phyloP scores from a whole-genome alignment of 2,329 filamentous ascomycete genomes.

The Fusarium papillatum region DNA sequence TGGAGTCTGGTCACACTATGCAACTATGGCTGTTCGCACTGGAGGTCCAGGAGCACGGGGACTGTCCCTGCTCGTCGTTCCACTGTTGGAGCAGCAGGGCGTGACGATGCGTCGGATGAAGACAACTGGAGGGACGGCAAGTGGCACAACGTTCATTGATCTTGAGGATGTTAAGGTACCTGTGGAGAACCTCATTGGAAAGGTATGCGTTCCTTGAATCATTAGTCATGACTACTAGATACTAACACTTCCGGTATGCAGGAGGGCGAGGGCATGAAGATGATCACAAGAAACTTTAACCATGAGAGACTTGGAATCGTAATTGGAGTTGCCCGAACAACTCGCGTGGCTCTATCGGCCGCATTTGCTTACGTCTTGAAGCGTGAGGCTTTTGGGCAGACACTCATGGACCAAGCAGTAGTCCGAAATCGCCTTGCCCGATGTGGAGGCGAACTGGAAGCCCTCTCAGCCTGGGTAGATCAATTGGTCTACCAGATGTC shows the following conservation, averaged over 20 bases:
- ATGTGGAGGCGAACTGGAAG: not conserved
- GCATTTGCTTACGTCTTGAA: not conserved
- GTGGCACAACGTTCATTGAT: not conserved
- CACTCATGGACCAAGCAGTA: not conserved
- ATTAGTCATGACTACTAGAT: too few species aligned
- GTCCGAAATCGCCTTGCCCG: not conserved
- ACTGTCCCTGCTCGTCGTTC: constrained; percentile 68
- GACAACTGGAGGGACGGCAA: not conserved
- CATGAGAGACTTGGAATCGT: not conserved
- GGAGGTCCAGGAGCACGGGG: constrained; percentile 74
- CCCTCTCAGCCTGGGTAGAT: not conserved
- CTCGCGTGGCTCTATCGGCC: not conserved
- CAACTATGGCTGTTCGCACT: constrained; percentile 80
- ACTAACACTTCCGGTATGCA: too few species aligned
- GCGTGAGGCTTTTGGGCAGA: not conserved
- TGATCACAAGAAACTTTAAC: not conserved
- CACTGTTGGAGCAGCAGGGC: not conserved
- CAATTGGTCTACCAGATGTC: not conserved
- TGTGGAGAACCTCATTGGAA: not conserved
- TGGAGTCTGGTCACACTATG: constrained; percentile 78
- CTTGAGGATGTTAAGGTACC: not conserved
- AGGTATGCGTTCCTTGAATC: not conserved
- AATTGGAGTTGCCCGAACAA: not conserved
- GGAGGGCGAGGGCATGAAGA: not conserved
- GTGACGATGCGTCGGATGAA: not conserved